Evolutionary conservation across 2,329 filamentous ascomycete genomes (phyloP).

Genomic region (Aspergillus clavatus): DNA sequence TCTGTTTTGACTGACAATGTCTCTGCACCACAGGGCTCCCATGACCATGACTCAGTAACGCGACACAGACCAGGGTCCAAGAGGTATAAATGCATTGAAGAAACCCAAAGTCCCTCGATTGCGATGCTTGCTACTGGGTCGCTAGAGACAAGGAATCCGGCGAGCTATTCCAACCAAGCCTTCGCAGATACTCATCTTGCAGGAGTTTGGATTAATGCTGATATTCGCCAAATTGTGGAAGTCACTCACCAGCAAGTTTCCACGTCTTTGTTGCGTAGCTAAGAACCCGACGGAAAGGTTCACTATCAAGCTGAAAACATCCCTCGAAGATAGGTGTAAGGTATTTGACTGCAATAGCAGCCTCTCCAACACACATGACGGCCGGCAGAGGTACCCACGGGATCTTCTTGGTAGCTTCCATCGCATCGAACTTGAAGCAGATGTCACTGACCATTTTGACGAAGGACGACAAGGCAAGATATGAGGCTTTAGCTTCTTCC

Average conservation of each 20-base stretch:
- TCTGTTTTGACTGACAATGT: too few relatives aligned
- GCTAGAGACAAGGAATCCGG: too few relatives aligned
- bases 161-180: too few relatives aligned
- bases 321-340: background rate
- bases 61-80: too few relatives aligned
- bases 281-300: background rate
- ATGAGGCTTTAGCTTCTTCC: background rate
- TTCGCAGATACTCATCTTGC: background rate
- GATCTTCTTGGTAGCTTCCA: background rate
- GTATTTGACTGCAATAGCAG: background rate
- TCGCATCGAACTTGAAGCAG: conserved; percentile 4
- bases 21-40: too few relatives aligned
- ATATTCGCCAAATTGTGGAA: too few relatives aligned
- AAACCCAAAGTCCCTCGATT: too few relatives aligned
- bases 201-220: too few relatives aligned
- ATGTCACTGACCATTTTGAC: conserved; percentile 8
- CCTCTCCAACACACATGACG: conserved; percentile 1
- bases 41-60: too few relatives aligned
- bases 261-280: background rate
- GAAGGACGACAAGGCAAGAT: background rate
- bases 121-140: background rate
- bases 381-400: conserved; percentile 6
- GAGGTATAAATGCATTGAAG: too few relatives aligned
- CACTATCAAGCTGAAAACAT: background rate
- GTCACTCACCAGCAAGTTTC: background rate